Conservation (phyloP, 2,329 filamentous ascomycete genomes). For the Paecilomyces sp. region DNA sequence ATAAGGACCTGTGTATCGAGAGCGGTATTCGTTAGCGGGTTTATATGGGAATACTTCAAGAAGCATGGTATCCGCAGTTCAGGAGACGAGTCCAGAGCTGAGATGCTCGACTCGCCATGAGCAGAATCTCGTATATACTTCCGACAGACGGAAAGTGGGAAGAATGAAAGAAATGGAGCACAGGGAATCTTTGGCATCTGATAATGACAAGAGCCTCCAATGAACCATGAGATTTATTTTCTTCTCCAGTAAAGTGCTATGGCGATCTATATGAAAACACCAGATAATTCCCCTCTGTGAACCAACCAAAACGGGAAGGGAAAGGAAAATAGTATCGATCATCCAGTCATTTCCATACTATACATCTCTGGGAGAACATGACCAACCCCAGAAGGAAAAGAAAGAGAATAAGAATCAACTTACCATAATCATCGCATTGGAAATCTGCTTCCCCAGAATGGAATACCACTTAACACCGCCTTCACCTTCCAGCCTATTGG, state of each 20-base stretch:
- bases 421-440: conserved; percentile 51
- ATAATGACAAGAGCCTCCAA: background rate
- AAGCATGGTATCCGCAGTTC: too few species aligned
- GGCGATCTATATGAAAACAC: background rate
- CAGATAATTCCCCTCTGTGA: background rate
- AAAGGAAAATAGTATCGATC: background rate
- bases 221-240: background rate
- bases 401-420: conserved; percentile 1
- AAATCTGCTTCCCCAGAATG: conserved; percentile 46
- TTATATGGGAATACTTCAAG: background rate
- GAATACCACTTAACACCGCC: conserved; percentile 41
- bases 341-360: background rate
- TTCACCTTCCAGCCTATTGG: conserved; percentile 42
- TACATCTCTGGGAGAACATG: background rate
- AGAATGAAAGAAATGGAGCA: background rate
- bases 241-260: background rate
- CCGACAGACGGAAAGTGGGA: too few species aligned
- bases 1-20: conserved; percentile 55
- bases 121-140: too few species aligned
- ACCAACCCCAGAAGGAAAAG: background rate
- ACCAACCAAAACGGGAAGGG: background rate
- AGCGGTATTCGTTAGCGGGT: background rate
- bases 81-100: too few species aligned
- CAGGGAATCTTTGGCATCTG: too few species aligned
- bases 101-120: too few species aligned